Base-by-base conservation (phyloP, 139 green algal genomes). In the Chara braunii region DNA sequence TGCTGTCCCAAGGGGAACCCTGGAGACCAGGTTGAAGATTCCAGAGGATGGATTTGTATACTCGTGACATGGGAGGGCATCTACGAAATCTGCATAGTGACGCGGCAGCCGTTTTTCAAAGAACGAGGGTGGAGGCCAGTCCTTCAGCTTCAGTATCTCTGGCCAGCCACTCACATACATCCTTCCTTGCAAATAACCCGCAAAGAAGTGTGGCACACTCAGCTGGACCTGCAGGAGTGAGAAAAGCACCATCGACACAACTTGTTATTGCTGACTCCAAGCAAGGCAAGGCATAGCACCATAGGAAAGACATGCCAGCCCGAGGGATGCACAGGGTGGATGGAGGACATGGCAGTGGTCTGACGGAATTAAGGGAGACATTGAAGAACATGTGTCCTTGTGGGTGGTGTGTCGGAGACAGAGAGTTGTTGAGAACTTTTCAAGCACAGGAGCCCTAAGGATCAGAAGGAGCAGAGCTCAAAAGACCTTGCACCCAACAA, bases 121-220 rank as follows among this genome's bases (percentile, higher is more conserved):
- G 22, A 31, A 5, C 23, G 23, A 28, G 36, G 68, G 32, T 0
- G 85, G 79, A 0, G 87, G 86, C 75, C 81, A 93, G 78, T 93
- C 87, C 84, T 90, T 93, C 32, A 93, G 80, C 76, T 94, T 94
- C 43, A 88, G 60, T 80, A 90, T 85, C 3, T 36, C 26, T 11
- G 35, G 51, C n/a, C 5, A 57, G 43, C 4, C 34, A 5, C n/a
- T 23, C 4, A 12, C 14, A 26, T 36, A 8, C 8, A 51, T 8
- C 8, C 58, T 28, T 3, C 58, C 58, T 12, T 56, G 6, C 3
- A 12, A 3, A 31, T 67, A 67, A 3, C 58, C 58, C 36, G 26
- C 11, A 31, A 67, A 67, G 37, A 58, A 67, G 43, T 32, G 22
- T 8, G 7, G 37, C 18, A 22, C 40, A 30, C 30, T 34, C 31